Evolutionary conservation across 1,284 basidiomycete species (phyloP).

Genomic region (Earliella scabrosa): DNA sequence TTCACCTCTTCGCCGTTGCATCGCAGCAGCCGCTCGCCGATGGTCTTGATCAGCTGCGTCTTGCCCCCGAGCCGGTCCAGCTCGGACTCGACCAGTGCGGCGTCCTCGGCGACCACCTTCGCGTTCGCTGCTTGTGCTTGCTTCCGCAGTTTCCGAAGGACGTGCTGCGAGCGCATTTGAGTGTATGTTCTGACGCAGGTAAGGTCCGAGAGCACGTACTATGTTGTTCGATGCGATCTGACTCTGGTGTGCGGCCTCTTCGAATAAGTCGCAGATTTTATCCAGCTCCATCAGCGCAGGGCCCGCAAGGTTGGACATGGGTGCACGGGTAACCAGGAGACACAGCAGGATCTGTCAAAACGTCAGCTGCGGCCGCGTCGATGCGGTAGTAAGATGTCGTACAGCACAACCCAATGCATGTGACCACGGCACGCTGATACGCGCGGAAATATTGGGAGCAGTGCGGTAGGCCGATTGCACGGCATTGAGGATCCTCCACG

Average conservation of each 20-base stretch:
- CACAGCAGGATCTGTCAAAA: slow-evolving; percentile 65
- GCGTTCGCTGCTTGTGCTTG: slow-evolving; percentile 57
- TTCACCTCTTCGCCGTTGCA: slow-evolving; percentile 3
- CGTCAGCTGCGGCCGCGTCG: background rate
- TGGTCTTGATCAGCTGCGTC: slow-evolving; percentile 43
- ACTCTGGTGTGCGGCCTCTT: slow-evolving; percentile 49
- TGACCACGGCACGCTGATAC: slow-evolving; percentile 64
- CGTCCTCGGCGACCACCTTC: slow-evolving; percentile 35
- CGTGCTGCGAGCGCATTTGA: slow-evolving; percentile 39
- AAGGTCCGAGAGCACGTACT: slow-evolving; percentile 37
- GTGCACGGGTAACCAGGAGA: slow-evolving; percentile 61
- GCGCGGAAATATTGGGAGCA: slow-evolving; percentile 45
- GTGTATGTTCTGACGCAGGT: background rate
- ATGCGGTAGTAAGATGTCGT: slow-evolving; percentile 29
- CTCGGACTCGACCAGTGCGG: slow-evolving; percentile 44
- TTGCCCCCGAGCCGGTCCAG: slow-evolving; percentile 70
- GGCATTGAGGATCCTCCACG: slow-evolving; percentile 62
- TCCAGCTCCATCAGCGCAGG: slow-evolving; percentile 65
- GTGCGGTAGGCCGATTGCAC: slow-evolving; percentile 46
- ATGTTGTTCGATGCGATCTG: slow-evolving; percentile 53
- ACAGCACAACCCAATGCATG: slow-evolving; percentile 65
- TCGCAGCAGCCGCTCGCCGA: slow-evolving; percentile 13
- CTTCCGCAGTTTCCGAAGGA: slow-evolving; percentile 51
- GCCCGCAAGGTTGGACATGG: slow-evolving; percentile 55
- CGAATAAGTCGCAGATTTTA: slow-evolving; percentile 51